phyloP scores from a whole-genome alignment of 441 rosid genomes.

The Bruguiera hainesii region DNA sequence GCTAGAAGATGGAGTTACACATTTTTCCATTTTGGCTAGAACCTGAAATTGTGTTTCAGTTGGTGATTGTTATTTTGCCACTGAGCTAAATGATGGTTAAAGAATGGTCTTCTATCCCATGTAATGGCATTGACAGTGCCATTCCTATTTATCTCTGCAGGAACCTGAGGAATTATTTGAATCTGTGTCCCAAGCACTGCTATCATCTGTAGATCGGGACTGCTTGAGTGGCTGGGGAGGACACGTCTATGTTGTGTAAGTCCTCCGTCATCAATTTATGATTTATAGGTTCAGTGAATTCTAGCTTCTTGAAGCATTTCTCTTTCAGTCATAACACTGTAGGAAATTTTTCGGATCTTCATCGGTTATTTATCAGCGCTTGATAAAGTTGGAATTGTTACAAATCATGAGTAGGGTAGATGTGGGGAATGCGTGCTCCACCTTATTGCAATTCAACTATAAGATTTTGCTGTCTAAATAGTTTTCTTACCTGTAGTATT shows the following conservation, averaged over 20 bases:
- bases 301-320: neutral
- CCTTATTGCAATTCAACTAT: no score
- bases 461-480: neutral
- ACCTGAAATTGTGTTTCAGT: neutral
- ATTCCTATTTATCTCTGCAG: conserved; percentile 35
- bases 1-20: neutral
- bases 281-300: neutral
- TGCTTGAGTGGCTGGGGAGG: conserved; percentile 99
- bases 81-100: neutral
- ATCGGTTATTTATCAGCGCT: no score
- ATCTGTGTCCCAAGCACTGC: conserved; percentile 82
- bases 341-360: no score
- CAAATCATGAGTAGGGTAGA: no score
- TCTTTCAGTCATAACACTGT: neutral
- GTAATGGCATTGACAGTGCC: neutral
- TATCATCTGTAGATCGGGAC: conserved; percentile 91
- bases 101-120: no score
- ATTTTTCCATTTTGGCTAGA: neutral
- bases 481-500: neutral
- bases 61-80: neutral
- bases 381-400: no score
- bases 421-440: neutral
- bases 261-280: conserved; percentile 9
- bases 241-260: conserved; percentile 94
- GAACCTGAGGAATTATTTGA: conserved; percentile 90